phyloP scores from a whole-genome alignment of 176 grass and related monocot genomes.

The Oryza rufipogon region DNA sequence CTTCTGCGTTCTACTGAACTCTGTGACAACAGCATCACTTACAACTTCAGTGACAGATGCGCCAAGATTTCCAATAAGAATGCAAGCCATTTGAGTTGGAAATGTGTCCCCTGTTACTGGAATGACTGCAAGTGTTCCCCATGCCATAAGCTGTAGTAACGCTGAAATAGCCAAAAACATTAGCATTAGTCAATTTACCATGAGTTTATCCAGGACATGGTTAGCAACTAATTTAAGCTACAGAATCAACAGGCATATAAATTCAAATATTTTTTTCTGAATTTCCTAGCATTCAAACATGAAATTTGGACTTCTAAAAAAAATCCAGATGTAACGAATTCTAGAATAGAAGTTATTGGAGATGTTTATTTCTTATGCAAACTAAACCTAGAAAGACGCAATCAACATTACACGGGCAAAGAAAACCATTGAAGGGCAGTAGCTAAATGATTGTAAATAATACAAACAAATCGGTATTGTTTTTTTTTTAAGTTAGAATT shows the following conservation, averaged over 20 bases:
- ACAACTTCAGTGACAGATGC: slow-evolving; percentile 87
- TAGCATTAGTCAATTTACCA: not conserved
- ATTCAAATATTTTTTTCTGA: not conserved
- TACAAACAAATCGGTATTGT: slow-evolving; percentile 12
- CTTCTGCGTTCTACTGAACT: slow-evolving; percentile 71
- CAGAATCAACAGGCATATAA: not conserved
- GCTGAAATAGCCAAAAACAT: slow-evolving; percentile 49
- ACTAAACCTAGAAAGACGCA: not conserved
- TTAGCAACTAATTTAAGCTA: not conserved
- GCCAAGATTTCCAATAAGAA: slow-evolving; percentile 79
- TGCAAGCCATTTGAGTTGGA: slow-evolving; percentile 75
- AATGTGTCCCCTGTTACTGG: slow-evolving; percentile 56
- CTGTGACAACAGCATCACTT: slow-evolving; percentile 77
- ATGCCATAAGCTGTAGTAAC: slow-evolving; percentile 75
- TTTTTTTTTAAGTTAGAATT: not conserved
- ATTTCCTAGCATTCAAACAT: not conserved
- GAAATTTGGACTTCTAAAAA: not conserved
- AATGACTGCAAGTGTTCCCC: slow-evolving; percentile 72
- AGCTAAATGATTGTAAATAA: not conserved
- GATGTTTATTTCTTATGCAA: not conserved
- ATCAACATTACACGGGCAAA: not conserved
- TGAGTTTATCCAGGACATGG: not conserved
- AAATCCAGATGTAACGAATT: not conserved
- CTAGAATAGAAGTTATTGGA: not conserved
- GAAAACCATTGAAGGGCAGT: not conserved